These are phyloP conservation scores for Nigrograna mackinnonii DNA, from an alignment of 2,329 filamentous ascomycete species.

Conservation along the genomic window DNA sequence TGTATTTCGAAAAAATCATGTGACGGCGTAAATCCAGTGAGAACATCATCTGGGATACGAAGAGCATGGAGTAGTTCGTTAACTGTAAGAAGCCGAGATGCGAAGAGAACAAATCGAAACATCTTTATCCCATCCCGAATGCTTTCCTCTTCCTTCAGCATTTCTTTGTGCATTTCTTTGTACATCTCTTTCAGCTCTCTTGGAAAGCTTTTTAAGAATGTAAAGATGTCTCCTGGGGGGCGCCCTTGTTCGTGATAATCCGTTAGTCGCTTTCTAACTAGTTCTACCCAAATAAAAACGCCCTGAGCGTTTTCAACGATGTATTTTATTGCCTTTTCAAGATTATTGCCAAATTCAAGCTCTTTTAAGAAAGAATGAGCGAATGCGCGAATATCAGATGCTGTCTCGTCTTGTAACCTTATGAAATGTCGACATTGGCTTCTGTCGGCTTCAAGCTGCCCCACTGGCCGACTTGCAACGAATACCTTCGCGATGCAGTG, in stretches of 20 bases:
- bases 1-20: neutral
- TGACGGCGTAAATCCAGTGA: neutral
- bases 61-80: neutral
- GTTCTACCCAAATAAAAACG: constrained; percentile 2
- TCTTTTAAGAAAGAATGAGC: neutral
- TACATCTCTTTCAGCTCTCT: neutral
- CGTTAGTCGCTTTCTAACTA: constrained; percentile 1
- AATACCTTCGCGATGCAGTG: constrained; percentile 1
- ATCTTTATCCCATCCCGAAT: neutral
- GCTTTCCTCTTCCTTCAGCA: neutral
- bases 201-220: neutral
- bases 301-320: neutral
- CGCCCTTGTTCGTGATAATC: neutral
- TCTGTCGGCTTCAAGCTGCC: neutral
- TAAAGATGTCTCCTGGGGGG: neutral
- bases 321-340: neutral
- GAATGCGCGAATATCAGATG: neutral
- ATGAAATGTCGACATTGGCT: neutral
- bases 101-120: constrained; percentile 1
- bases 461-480: neutral
- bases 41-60: neutral
- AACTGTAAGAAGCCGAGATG: neutral
- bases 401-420: neutral
- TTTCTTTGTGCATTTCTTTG: neutral
- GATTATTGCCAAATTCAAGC: neutral